Evolutionary conservation across 1,284 basidiomycete genomes (phyloP).

Genomic region (Inonotus hispidus): DNA sequence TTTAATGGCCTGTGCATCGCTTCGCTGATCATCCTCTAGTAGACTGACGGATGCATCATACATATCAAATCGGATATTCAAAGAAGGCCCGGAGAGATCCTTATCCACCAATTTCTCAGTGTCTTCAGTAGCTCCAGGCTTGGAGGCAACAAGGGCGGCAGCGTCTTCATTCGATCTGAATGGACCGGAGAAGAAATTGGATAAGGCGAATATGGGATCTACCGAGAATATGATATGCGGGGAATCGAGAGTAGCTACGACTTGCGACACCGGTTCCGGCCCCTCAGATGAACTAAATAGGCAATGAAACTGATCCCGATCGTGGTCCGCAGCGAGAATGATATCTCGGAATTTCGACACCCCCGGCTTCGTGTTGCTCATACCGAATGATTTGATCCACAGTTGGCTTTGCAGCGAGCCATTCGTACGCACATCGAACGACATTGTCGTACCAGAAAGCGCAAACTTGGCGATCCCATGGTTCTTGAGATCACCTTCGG

Average conservation of each 20-base stretch:
- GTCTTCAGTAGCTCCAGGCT: slow-evolving; percentile 23
- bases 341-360: slow-evolving; percentile 91
- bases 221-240: slow-evolving; percentile 93
- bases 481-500: slow-evolving; percentile 59
- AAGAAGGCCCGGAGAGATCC: slow-evolving; percentile 20
- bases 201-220: slow-evolving; percentile 86
- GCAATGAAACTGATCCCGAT: slow-evolving; percentile 93
- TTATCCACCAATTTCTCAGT: slow-evolving; percentile 18
- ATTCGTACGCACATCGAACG: slow-evolving; percentile 82
- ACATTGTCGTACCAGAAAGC: slow-evolving; percentile 74
- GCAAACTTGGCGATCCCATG: slow-evolving; percentile 86
- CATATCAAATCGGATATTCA: slow-evolving; percentile 82
- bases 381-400: slow-evolving; percentile 84
- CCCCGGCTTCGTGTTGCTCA: slow-evolving; percentile 84
- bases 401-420: slow-evolving; percentile 85
- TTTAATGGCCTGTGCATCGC: slow-evolving; percentile 84
- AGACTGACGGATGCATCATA: slow-evolving; percentile 90
- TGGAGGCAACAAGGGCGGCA: slow-evolving; percentile 20
- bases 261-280: slow-evolving; percentile 53
- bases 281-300: slow-evolving; percentile 78
- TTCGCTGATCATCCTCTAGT: slow-evolving; percentile 79
- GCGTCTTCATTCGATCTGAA: slow-evolving; percentile 34
- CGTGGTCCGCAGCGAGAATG: slow-evolving; percentile 86
- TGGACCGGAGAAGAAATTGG: slow-evolving; percentile 79
- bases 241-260: slow-evolving; percentile 87